These are phyloP conservation scores for Cyberlindnera mississippiensis DNA, from an alignment of 805 yeast species.

Conservation along the genomic window DNA sequence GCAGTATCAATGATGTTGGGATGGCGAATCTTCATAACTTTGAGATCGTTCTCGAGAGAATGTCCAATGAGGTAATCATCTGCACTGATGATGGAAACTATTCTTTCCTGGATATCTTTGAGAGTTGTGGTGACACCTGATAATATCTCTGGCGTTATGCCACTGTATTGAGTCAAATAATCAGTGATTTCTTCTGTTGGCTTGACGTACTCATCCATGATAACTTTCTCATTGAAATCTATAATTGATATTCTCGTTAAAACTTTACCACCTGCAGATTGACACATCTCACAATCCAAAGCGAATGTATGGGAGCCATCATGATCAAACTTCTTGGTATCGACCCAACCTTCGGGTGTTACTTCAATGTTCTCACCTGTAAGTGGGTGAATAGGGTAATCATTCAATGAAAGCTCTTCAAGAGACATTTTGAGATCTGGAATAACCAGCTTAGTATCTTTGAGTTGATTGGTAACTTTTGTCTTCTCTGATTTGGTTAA, in stretches of 20 bases:
- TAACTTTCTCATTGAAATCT: conserved; percentile 52
- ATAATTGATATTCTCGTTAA: conserved; percentile 76
- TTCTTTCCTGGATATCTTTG: conserved; percentile 58
- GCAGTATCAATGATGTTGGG: conserved; percentile 80
- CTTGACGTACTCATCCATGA: conserved; percentile 72
- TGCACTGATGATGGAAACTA: conserved; percentile 45
- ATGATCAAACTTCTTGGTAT: conserved; percentile 49
- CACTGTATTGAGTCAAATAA: conserved; percentile 81
- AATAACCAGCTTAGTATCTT: conserved; percentile 36
- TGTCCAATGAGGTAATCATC: conserved; percentile 81
- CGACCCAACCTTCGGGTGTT: conserved; percentile 43
- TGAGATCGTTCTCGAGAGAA: conserved; percentile 79
- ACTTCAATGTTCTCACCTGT: conserved; percentile 18
- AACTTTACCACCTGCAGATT: conserved; percentile 55
- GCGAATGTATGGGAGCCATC: conserved; percentile 68
- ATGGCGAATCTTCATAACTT: conserved; percentile 68
- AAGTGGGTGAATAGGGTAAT: conserved; percentile 59
- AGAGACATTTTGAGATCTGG: conserved; percentile 49
- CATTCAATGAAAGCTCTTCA: conserved; percentile 44
- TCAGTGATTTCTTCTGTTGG: conserved; percentile 74
- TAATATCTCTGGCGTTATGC: conserved; percentile 73
- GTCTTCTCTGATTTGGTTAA: conserved; percentile 53
- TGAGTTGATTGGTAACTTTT: conserved; percentile 29
- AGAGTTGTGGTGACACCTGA: conserved; percentile 58
- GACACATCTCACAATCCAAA: conserved; percentile 93